Evolutionary conservation across 2,329 filamentous ascomycete genomes (phyloP).

Genomic region (Colletotrichum filicis): DNA sequence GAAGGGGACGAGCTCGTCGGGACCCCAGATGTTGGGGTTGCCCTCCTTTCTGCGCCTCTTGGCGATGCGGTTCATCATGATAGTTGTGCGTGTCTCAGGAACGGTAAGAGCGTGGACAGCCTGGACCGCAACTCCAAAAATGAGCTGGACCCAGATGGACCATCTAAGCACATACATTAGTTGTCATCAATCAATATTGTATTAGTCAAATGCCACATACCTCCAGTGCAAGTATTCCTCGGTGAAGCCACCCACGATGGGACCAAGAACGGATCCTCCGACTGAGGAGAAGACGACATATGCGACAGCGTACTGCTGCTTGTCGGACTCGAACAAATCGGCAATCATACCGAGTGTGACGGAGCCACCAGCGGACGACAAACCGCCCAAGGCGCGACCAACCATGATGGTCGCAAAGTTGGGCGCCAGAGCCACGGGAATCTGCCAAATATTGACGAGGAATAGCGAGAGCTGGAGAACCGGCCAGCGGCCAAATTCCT

Average conservation of each 20-base stretch:
- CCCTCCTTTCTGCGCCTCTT: constrained; percentile 76
- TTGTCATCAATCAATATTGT: neutral
- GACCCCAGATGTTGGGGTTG: constrained; percentile 74
- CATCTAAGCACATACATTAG: constrained; percentile 46
- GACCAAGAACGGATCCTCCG: constrained; percentile 79
- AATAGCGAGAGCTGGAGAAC: constrained; percentile 79
- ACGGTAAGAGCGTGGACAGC: constrained; percentile 74
- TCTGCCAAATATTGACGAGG: constrained; percentile 81
- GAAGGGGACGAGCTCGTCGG: constrained; percentile 75
- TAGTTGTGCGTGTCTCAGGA: constrained; percentile 80
- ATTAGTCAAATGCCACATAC: constrained; percentile 46
- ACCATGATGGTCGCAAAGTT: constrained; percentile 79
- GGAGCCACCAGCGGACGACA: constrained; percentile 78
- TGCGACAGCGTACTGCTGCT: constrained; percentile 80
- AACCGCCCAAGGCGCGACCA: constrained; percentile 75
- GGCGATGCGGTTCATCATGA: constrained; percentile 83
- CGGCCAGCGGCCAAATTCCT: constrained; percentile 82
- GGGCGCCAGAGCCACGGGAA: constrained; percentile 77
- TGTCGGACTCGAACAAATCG: constrained; percentile 77
- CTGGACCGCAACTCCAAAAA: constrained; percentile 78
- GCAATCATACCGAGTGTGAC: constrained; percentile 82
- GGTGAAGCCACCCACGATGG: constrained; percentile 82
- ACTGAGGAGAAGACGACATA: constrained; percentile 85
- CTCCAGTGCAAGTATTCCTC: constrained; percentile 75
- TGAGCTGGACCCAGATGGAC: constrained; percentile 88